phyloP scores from a whole-genome alignment of 208 protist species.

The Leishmania tarentolae region DNA sequence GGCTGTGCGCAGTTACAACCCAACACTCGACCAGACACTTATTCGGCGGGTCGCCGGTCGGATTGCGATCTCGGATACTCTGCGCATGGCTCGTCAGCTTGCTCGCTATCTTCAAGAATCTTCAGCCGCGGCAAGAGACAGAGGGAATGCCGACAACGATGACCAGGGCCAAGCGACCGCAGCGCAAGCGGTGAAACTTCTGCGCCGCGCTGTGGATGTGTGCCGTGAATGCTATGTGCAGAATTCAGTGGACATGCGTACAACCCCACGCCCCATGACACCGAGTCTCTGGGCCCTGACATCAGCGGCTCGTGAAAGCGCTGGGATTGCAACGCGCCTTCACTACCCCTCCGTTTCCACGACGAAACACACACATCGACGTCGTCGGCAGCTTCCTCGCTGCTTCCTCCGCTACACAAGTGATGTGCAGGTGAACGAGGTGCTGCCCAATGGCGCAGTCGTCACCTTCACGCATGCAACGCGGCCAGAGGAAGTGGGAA shows the following conservation, averaged over 20 bases:
- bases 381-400: constrained; percentile 18
- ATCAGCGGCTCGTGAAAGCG: constrained; percentile 18
- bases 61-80: constrained; percentile 31
- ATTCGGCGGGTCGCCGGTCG: constrained; percentile 32
- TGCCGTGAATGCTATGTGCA: constrained; percentile 16
- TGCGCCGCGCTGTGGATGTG: constrained; percentile 17
- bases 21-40: constrained; percentile 44
- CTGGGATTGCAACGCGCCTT: constrained; percentile 21
- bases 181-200: constrained; percentile 13
- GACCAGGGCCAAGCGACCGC: background rate
- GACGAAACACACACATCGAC: constrained; percentile 2
- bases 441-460: constrained; percentile 65
- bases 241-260: background rate
- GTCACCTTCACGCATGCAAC: constrained; percentile 67
- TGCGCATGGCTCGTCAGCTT: constrained; percentile 32
- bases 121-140: background rate
- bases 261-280: background rate
- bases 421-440: constrained; percentile 74
- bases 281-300: constrained; percentile 20
- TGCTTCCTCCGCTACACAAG: constrained; percentile 36
- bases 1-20: constrained; percentile 40
- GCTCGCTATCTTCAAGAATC: constrained; percentile 34
- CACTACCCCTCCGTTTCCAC: constrained; percentile 2
- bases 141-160: background rate
- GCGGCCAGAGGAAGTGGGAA: constrained; percentile 27